Evolutionary conservation across 768 basidiomycete species (phyloP).

Genomic region (Cystofilobasidium bisporidii): DNA sequence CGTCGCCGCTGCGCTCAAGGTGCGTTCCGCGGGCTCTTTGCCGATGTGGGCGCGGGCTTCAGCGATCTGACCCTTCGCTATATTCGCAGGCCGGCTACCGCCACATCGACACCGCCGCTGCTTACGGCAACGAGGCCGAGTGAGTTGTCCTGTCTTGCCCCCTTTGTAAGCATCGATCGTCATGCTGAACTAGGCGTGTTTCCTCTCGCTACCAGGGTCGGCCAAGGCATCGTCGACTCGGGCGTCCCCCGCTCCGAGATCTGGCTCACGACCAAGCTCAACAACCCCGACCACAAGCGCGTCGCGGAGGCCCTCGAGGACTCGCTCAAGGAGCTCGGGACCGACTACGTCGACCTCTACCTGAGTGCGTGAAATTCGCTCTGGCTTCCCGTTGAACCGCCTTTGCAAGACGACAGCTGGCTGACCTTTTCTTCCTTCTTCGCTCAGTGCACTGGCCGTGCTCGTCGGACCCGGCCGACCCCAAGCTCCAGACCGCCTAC

Average conservation of each 20-base stretch:
- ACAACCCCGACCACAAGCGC: constrained; percentile 49
- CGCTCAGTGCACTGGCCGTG: constrained; percentile 1
- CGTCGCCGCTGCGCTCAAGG: constrained; percentile 59
- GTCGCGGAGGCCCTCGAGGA: constrained; percentile 54
- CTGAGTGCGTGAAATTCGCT: constrained; percentile 32
- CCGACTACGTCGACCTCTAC: constrained; percentile 72
- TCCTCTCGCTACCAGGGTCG: constrained; percentile 45
- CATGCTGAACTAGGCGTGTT: constrained; percentile 33
- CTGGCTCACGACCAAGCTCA: constrained; percentile 58
- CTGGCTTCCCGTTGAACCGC: too few species aligned
- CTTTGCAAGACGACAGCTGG: too few species aligned
- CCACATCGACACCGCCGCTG: constrained; percentile 56
- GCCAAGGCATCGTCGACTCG: constrained; percentile 63
- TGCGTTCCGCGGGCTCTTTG: not conserved
- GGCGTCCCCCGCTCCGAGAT: constrained; percentile 64
- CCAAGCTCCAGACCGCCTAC: constrained; percentile 49
- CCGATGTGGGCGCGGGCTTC: too few species aligned
- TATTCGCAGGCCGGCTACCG: constrained; percentile 52
- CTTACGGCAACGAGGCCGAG: constrained; percentile 30
- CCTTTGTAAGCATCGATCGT: not conserved
- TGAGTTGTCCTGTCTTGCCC: not conserved
- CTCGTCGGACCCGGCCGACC: constrained; percentile 11
- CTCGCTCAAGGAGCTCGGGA: constrained; percentile 59
- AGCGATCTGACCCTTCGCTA: not conserved
- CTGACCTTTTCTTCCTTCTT: too few species aligned